Percentiles rank a stretch among this genome's conserved stretches.
Evolutionary conservation across 768 basidiomycete genomes (phyloP).

Genomic region (Serendipita vermifera): DNA sequence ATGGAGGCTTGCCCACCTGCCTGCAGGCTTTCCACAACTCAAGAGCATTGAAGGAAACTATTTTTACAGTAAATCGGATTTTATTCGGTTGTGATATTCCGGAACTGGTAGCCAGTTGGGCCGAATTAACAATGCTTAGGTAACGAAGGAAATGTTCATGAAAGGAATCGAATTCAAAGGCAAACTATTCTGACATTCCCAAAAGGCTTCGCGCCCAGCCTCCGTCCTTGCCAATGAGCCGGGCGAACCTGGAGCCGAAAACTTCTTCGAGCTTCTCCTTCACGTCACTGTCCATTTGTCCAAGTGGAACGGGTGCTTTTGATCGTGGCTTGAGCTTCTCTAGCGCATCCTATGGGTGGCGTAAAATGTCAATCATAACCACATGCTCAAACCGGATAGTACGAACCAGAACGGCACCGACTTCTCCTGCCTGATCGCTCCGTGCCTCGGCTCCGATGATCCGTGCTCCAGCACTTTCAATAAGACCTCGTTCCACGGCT

Average conservation of each 20-base stretch:
- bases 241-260: neutral
- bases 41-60: too few species aligned
- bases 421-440: constrained; percentile 34
- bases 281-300: neutral
- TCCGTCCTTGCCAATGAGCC: neutral
- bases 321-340: neutral
- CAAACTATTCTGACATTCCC: too few species aligned
- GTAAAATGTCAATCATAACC: neutral
- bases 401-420: constrained; percentile 50
- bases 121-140: too few species aligned
- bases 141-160: too few species aligned
- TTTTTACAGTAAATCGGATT: too few species aligned
- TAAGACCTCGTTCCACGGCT: constrained; percentile 66
- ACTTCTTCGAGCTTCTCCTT: neutral
- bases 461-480: constrained; percentile 68
- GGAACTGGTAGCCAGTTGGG: too few species aligned
- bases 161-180: too few species aligned
- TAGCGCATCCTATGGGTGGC: neutral
- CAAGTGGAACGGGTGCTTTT: neutral
- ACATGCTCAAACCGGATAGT: neutral
- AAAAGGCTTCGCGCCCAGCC: too few species aligned
- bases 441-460: constrained; percentile 40
- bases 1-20: too few species aligned
- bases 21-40: too few species aligned
- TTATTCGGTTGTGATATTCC: too few species aligned